Conservation (phyloP, 176 grass and related monocot genomes). For the Triticum turgidum region DNA sequence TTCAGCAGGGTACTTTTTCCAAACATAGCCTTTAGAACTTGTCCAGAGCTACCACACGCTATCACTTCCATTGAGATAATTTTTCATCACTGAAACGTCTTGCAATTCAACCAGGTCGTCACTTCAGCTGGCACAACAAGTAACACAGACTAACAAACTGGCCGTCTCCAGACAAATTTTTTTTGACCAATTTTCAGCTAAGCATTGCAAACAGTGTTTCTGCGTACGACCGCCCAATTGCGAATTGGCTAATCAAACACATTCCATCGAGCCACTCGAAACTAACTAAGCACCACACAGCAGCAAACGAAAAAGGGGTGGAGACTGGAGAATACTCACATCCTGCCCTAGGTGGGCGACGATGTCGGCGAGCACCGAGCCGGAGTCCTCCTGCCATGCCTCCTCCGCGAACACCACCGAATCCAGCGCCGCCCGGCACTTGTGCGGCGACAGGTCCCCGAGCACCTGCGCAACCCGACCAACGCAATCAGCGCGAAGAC, state of each 20-base stretch:
- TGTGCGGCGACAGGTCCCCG: constrained; percentile 79
- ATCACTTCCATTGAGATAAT: neutral
- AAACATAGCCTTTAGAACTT: neutral
- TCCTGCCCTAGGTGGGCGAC: constrained; percentile 92
- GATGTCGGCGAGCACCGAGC: constrained; percentile 84
- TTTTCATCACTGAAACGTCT: constrained; percentile 13
- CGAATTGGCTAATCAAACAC: neutral
- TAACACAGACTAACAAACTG: neutral
- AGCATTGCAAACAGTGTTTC: neutral
- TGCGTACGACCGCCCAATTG: neutral
- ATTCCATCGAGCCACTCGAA: neutral
- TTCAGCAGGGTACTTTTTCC: neutral
- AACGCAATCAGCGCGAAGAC: constrained; percentile 3
- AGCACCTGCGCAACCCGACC: constrained; percentile 51
- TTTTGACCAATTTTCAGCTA: neutral
- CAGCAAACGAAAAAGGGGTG: neutral
- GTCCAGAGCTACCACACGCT: neutral
- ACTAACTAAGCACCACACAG: neutral
- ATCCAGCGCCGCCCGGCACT: constrained; percentile 70
- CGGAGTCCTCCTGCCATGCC: constrained; percentile 50
- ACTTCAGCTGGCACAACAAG: constrained; percentile 10
- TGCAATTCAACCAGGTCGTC: neutral
- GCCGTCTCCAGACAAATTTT: neutral
- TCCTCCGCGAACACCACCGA: constrained; percentile 81
- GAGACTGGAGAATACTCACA: constrained; percentile 48